Base-by-base conservation (phyloP, 2,329 filamentous ascomycete genomes). In the Acrodontium crateriforme region DNA sequence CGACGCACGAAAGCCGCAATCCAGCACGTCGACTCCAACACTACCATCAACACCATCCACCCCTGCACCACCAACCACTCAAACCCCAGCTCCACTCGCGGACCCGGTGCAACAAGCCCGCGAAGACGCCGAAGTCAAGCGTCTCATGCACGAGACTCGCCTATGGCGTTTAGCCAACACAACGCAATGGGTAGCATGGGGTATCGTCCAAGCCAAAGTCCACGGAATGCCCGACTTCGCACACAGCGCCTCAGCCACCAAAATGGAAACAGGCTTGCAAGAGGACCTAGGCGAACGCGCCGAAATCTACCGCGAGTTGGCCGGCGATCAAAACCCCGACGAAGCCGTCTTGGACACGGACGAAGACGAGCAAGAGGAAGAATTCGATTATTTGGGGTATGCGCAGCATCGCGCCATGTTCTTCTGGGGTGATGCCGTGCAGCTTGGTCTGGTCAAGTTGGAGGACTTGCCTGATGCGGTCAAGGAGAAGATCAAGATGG, bases 121-220 rank as follows among this genome's bases (percentile, higher is more conserved):
- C 24, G 62, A 69, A 4, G 82, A 93, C 29, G 56, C 30, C 3
- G 71, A 78, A 43, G 67, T 91, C 5, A 62, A 71, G 26, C 68
- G 72, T 28, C 62, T 98, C 16, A 61, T 89, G 47, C 70, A 76
- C 21, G 84, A 95, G 57, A 75, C 82, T 2, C 65, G 74, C 10
- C 62, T 92, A 24, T 98, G 89, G 89, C 73, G 89, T 3, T 63
- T 81, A 0, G 81, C 83, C 20, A 92, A 89, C 56, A 84, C 78
- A 18, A 83, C 82, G 2, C 73, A 80, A 56, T 98, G 89, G 89
- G 72, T 91, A 14, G 81, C 84, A 1, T 98, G 89, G 89, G 89
- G 89, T 14, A 82, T 95, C 36, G 79, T 98, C 28, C 89, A 98
- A 57, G 87, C 89, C 25, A 85, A 89, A 50, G 66, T 92, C 2